Evolutionary conservation across 805 yeast genomes (phyloP), one percentile per base, ranked within the genome.

Genomic region (Starmerella floris): DNA sequence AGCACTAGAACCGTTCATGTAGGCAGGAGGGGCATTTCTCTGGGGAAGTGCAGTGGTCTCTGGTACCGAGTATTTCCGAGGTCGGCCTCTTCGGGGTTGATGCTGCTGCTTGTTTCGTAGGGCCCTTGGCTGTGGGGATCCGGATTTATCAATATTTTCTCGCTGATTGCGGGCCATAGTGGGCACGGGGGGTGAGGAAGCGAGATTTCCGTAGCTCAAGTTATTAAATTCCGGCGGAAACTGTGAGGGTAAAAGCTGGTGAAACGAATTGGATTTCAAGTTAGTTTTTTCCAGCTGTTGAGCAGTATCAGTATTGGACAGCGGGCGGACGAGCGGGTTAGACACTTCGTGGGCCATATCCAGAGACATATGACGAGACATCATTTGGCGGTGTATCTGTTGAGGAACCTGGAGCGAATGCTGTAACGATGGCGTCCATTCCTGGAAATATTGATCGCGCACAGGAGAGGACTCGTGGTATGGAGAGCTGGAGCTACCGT

Each of bases 401-500:
- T n/a, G n/a, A n/a, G n/a, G n/a, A 26, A 25, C 5, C 21, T 23
- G 8, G n/a, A 17, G 9, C 27, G 42, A 5, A n/a, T n/a, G n/a
- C n/a, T n/a, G n/a, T n/a, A n/a, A n/a, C n/a, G 46, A 3, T n/a
- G 44, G 43, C 17, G 45, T 30, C 49, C 49, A 45, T 21, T 35
- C 38, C 23, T 36, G 22, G 16, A 38, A 35, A 19, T 34, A 41
- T 6, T 16, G 25, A 16, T 23, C 33, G 16, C 27, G 17, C 10
- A 22, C 37, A 4, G 43, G 41, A 3, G 44, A 39, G 3, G 35
- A 36, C 8, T 43, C 46, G 19, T 37, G 33, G 8, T 26, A 32
- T n/a, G 54, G 50, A 11, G 54, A 49, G 40, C 52, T 49, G 4
- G 52, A 49, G 40, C 45, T 42, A n/a, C 51, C 52, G 19, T 34